phyloP scores from a whole-genome alignment of 768 basidiomycete species.

The Lactifluus subvellereus region DNA sequence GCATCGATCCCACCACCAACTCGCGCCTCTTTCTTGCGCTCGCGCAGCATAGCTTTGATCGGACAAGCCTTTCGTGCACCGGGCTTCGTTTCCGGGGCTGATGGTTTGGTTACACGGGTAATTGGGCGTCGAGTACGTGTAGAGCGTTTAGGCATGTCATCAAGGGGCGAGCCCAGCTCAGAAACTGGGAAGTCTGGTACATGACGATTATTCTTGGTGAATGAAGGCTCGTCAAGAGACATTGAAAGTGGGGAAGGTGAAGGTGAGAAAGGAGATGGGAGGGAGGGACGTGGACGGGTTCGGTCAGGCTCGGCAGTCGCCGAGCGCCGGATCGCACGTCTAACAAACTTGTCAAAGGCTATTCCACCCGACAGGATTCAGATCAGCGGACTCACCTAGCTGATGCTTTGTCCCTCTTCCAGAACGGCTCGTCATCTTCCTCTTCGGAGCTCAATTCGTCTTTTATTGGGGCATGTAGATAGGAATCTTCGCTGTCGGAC shows the following conservation, averaged over 20 bases:
- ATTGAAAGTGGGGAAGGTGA: background rate
- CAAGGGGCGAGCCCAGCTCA: background rate
- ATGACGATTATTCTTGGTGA: background rate
- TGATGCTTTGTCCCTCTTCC: slow-evolving; percentile 4
- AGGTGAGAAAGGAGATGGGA: slow-evolving; percentile 11
- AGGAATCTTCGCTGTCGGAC: slow-evolving; percentile 39
- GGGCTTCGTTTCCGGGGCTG: background rate
- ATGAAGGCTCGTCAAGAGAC: background rate
- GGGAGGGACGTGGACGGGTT: background rate
- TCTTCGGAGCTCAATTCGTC: slow-evolving; percentile 27
- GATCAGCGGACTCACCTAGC: slow-evolving; percentile 2
- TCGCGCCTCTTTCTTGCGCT: slow-evolving; percentile 19
- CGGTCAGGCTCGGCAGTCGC: background rate
- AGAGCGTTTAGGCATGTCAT: background rate
- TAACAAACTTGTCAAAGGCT: background rate
- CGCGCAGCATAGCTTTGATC: slow-evolving; percentile 20
- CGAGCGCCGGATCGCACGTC: background rate
- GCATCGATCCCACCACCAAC: slow-evolving; percentile 20
- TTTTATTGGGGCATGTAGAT: slow-evolving; percentile 24
- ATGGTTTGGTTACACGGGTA: background rate
- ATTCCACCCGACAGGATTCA: background rate
- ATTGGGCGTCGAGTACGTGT: background rate
- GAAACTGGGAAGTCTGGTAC: background rate
- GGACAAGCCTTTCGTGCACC: slow-evolving; percentile 6
- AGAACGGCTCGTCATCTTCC: slow-evolving; percentile 22